phyloP scores from a whole-genome alignment of 306 rosid species.

The Abrus pulchellus region DNA sequence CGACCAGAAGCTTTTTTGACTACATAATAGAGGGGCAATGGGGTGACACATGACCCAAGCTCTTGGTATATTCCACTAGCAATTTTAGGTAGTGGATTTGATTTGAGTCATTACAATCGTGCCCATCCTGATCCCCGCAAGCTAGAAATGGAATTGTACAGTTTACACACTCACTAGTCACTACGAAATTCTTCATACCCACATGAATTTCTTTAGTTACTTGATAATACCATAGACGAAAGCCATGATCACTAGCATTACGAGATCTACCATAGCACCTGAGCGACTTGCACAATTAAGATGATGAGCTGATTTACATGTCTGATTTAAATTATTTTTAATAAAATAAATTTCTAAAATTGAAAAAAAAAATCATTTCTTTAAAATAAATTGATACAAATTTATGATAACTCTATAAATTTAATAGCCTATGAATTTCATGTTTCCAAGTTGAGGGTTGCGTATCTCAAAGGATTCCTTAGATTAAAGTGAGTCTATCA shows the following conservation, averaged over 20 bases:
- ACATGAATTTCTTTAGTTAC: background rate
- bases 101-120: conserved; percentile 71
- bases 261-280: no score
- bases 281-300: no score
- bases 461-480: no score
- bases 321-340: no score
- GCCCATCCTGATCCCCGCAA: conserved; percentile 73
- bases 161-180: background rate
- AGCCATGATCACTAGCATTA: background rate
- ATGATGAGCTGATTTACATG: no score
- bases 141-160: conserved; percentile 51
- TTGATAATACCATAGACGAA: background rate
- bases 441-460: no score
- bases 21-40: conserved; percentile 77
- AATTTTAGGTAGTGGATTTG: conserved; percentile 71
- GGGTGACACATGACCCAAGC: conserved; percentile 75
- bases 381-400: no score
- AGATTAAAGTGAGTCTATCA: no score
- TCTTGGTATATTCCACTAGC: conserved; percentile 67
- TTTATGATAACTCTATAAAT: no score
- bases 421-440: no score
- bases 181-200: background rate
- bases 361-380: no score
- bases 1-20: conserved; percentile 61
- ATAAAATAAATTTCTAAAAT: no score